Base-by-base conservation (phyloP, 495 filamentous ascomycete species). In the Penicillium subrubescens region DNA sequence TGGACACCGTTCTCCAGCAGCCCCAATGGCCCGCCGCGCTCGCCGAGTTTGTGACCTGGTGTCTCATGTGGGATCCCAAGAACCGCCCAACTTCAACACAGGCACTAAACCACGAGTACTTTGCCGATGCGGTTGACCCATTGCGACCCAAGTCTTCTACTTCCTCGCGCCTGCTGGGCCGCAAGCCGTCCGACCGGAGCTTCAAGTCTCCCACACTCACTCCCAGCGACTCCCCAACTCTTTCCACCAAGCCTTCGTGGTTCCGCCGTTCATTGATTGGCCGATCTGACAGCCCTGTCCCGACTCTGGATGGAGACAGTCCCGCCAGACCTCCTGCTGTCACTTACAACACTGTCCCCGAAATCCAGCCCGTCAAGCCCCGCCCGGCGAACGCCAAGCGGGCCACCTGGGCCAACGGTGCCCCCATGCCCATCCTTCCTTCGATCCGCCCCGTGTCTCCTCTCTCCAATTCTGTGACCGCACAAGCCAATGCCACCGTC, bases 41-140 rank as follows among this genome's bases (percentile, higher is more conserved):
- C 33, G 89, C 88, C 67, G 84, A 93, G 33, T 97, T 99, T 71
- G 96, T 99, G 54, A 98, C 96, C 2, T 97, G 93, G 94, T 99
- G 96, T 79, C 78, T 99, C 63, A 97, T 98, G 95, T 99, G 96
- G 96, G 96, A 99, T 77, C 96, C 96, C 17, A 94, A 93, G 79
- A 88, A 81, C 74, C 84, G 96, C 60, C 96, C 96, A 54, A 99
- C 96, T n/a, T 97, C 94, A 35, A 87, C 89, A 1, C 94, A 98
- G 76, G 94, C 96, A 11, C 77, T 98, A 68, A 89, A 88, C 35
- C 96, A 98, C 71, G 94, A 97, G 67, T 99, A 93, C 77, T 99
- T 99, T 73, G 81, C 84, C n/a, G 96, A 98, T 80, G 96, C 96
- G 2, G 86, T 95, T 29, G 96, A 99, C 74, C 96, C 96, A 23